A percentile compares a stretch with the other conserved stretches of the same genome.
These are phyloP conservation scores for Panaeolus papilionaceus DNA, from an alignment of 768 basidiomycete genomes.

Conservation along the genomic window DNA sequence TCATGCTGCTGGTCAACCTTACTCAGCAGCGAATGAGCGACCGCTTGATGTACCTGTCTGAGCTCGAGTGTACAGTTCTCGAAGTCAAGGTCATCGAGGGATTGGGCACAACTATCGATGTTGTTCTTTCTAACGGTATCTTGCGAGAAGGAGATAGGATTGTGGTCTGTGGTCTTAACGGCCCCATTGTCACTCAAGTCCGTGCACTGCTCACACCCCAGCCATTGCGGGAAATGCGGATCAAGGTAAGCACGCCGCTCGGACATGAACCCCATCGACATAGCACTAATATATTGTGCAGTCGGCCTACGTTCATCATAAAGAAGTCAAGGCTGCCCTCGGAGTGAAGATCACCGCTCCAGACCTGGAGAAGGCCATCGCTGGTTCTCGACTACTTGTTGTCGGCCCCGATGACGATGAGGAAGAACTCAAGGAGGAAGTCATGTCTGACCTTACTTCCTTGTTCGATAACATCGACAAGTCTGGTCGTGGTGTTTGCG, in stretches of 20 bases:
- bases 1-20: constrained; percentile 96
- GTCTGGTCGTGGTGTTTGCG: constrained; percentile 95
- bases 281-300: constrained; percentile 37
- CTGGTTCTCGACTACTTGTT: constrained; percentile 93
- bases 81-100: constrained; percentile 99
- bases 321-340: constrained; percentile 94
- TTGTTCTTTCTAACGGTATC: constrained; percentile 93
- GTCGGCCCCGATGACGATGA: constrained; percentile 96
- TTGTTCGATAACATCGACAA: constrained; percentile 92
- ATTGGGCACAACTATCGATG: constrained; percentile 96
- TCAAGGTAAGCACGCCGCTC: constrained; percentile 69
- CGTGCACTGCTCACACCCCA: constrained; percentile 96
- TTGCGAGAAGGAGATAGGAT: constrained; percentile 92
- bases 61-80: constrained; percentile 96
- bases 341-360: constrained; percentile 96
- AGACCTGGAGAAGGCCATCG: constrained; percentile 97
- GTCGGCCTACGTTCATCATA: constrained; percentile 97
- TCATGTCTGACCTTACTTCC: constrained; percentile 94
- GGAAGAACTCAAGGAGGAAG: constrained; percentile 91
- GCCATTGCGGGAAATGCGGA: constrained; percentile 91
- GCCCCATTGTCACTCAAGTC: constrained; percentile 94
- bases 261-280: constrained; percentile 11
- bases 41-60: constrained; percentile 96
- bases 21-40: constrained; percentile 99
- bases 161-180: constrained; percentile 96